Conservation (phyloP, 768 basidiomycete genomes). For the Lanmaoa pseudosensibilis region DNA sequence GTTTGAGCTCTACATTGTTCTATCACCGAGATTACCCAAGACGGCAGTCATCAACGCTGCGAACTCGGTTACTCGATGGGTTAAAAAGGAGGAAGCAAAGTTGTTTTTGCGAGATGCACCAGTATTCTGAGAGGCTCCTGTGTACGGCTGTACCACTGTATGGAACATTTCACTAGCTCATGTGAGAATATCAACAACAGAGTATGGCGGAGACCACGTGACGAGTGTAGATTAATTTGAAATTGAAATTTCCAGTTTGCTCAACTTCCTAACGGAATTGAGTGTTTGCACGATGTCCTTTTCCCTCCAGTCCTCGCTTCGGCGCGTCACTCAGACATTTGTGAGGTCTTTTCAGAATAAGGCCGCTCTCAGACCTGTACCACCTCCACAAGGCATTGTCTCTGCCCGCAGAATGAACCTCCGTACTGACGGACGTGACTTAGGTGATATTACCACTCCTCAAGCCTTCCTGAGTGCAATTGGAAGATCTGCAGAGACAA, state of each 20-base stretch:
- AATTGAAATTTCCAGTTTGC: conserved; percentile 3
- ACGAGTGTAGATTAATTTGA: conserved; percentile 2
- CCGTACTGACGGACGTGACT: conserved; percentile 7
- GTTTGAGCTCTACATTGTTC: conserved; percentile 85
- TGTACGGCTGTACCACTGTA: neutral
- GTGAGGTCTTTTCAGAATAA: conserved; percentile 36
- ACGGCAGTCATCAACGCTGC: conserved; percentile 85
- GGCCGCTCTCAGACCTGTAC: conserved; percentile 19
- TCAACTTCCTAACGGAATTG: neutral
- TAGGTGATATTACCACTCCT: conserved; percentile 56
- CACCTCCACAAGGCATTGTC: conserved; percentile 24
- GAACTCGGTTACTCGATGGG: conserved; percentile 87
- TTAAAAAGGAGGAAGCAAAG: conserved; percentile 79
- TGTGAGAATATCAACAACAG: neutral
- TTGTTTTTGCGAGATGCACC: conserved; percentile 89
- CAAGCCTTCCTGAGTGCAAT: conserved; percentile 71
- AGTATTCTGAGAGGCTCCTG: conserved; percentile 55
- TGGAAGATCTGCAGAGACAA: conserved; percentile 65
- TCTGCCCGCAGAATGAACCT: neutral
- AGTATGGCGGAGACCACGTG: conserved; percentile 16
- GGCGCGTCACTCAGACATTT: conserved; percentile 18
- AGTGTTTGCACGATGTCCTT: conserved; percentile 22
- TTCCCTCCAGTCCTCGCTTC: conserved; percentile 19
- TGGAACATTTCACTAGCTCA: neutral
- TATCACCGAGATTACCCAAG: conserved; percentile 85